Conservation (phyloP, 1,284 basidiomycete genomes). For the Apiotrichum veenhuisii region DNA sequence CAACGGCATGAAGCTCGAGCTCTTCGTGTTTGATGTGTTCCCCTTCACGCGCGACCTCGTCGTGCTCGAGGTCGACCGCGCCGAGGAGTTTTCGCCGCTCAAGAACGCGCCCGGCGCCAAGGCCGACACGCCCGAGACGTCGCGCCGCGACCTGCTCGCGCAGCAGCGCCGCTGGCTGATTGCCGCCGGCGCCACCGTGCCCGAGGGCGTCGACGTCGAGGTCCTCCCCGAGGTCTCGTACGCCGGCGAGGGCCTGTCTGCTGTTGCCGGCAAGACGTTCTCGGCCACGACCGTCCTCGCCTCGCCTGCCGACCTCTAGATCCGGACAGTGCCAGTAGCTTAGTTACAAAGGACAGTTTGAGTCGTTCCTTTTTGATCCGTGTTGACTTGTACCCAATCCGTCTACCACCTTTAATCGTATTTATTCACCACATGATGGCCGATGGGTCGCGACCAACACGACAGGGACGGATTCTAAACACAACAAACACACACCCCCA, state of each 20-base stretch:
- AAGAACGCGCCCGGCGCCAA: conserved; percentile 96
- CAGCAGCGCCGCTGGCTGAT: conserved; percentile 85
- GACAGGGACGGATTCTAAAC: too few relatives aligned
- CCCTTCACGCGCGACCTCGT: conserved; percentile 80
- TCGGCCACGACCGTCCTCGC: conserved; percentile 52
- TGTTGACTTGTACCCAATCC: not conserved
- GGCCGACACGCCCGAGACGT: conserved; percentile 90
- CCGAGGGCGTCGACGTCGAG: conserved; percentile 68
- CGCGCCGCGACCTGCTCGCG: conserved; percentile 80
- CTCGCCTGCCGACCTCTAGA: conserved; percentile 23
- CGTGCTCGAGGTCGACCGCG: conserved; percentile 82
- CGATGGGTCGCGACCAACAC: too few relatives aligned
- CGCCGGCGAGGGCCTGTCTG: conserved; percentile 83
- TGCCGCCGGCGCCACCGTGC: conserved; percentile 68
- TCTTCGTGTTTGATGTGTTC: conserved; percentile 99
- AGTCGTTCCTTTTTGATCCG: not conserved
- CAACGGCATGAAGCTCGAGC: conserved; percentile 99
- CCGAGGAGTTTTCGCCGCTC: conserved; percentile 91
- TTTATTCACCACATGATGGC: too few relatives aligned
- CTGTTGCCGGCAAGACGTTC: conserved; percentile 72
- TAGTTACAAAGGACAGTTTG: too few relatives aligned
- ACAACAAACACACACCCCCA: not conserved
- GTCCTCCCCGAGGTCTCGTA: conserved; percentile 85
- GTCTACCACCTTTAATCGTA: too few relatives aligned
- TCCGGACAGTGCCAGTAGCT: too few relatives aligned